Conservation (phyloP, 139 green algal genomes). For the Yamagishiella unicocca region DNA sequence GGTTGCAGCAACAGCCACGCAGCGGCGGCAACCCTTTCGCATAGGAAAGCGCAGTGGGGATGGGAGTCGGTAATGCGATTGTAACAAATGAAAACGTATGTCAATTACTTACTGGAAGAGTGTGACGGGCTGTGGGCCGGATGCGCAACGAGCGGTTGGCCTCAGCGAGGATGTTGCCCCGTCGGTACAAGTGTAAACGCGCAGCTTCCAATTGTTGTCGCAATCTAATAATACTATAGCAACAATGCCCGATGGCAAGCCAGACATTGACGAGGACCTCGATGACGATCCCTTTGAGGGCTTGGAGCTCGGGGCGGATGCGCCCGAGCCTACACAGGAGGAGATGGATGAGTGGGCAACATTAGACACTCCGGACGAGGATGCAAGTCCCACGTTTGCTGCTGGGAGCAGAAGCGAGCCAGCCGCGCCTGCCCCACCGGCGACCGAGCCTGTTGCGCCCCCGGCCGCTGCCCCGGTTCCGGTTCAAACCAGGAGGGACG, state of each 20-base stretch:
- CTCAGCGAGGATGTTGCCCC: neutral
- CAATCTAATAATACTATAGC: neutral
- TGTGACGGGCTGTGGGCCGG: too few relatives aligned
- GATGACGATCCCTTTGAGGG: slow-evolving; percentile 34
- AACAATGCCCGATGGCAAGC: slow-evolving; percentile 22
- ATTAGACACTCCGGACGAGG: slow-evolving; percentile 17
- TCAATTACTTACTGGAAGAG: too few relatives aligned
- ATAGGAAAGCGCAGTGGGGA: too few relatives aligned
- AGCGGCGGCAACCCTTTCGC: slow-evolving; percentile 8
- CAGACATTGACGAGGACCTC: slow-evolving; percentile 11
- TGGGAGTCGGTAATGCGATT: too few relatives aligned
- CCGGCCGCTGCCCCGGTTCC: neutral
- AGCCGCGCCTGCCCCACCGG: neutral
- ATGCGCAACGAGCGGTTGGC: neutral
- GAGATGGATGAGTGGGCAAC: slow-evolving; percentile 47
- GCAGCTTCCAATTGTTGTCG: neutral
- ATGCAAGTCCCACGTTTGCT: neutral
- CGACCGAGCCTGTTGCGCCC: slow-evolving; percentile 7
- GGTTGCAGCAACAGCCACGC: neutral
- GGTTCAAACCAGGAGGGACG: too few relatives aligned
- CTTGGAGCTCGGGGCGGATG: slow-evolving; percentile 5
- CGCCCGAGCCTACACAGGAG: slow-evolving; percentile 6
- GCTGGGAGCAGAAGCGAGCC: neutral
- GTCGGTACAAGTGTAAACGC: neutral
- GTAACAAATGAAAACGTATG: too few relatives aligned